Evolutionary conservation across 2,329 filamentous ascomycete species (phyloP).

Genomic region (Botrytis hyacinthi): DNA sequence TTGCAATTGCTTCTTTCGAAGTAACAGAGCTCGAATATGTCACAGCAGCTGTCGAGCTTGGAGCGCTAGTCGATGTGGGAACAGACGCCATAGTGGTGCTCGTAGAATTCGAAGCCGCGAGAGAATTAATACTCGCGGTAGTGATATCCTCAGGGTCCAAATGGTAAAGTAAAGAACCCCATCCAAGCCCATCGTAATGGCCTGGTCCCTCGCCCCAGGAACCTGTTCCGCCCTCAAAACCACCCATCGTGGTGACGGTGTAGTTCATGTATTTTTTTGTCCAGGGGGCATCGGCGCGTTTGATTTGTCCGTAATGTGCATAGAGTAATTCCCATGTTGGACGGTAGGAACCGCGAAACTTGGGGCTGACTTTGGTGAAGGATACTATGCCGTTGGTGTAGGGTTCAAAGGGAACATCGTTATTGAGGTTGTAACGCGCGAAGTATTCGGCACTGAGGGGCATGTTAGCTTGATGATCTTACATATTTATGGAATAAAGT

Average conservation of each 20-base stretch:
- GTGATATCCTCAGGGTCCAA: not conserved
- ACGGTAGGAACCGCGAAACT: not conserved
- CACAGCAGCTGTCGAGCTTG: not conserved
- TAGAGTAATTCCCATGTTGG: not conserved
- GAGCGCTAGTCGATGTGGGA: not conserved
- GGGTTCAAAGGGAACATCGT: not conserved
- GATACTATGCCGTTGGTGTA: constrained; percentile 5
- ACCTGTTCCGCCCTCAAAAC: not conserved
- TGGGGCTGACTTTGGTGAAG: not conserved
- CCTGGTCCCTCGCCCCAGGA: not conserved
- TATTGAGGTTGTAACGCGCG: not conserved
- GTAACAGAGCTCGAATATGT: not conserved
- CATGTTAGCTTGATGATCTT: not conserved
- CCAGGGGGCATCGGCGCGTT: not conserved
- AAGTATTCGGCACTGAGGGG: not conserved
- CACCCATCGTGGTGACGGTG: not conserved
- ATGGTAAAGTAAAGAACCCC: not conserved
- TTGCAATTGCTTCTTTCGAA: not conserved
- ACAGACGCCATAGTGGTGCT: not conserved
- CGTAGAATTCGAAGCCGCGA: not conserved
- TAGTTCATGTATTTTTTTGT: not conserved
- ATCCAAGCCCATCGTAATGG: not conserved
- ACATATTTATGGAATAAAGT: not conserved
- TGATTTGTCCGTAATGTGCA: not conserved
- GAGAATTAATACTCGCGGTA: not conserved